Evolutionary conservation across 2,329 filamentous ascomycete genomes (phyloP), one percentile per base, ranked within the genome.

Genomic region (Myriosclerotinia duriaeana): DNA sequence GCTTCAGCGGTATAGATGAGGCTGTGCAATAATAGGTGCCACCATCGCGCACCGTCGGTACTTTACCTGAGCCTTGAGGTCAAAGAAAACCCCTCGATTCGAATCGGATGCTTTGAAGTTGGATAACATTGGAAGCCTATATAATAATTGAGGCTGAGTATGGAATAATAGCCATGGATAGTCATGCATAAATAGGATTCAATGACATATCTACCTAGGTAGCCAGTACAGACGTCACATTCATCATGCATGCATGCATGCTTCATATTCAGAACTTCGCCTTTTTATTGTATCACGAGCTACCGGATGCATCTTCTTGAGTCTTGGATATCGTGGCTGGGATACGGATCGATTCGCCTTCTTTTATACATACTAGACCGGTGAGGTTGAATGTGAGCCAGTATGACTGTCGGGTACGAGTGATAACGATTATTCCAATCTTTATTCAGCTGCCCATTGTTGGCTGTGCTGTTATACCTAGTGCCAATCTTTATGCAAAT

Each of bases 111-210:
- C 26, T 26, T 26, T 26, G 26, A 26, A 26, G 26, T 26, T 26
- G 26, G 26, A 26, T 26, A 26, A 26, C 26, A 26, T 26, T 2
- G 26, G 26, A 26, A 26, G 26, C 26, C 26, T 26, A 26, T n/a
- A n/a, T n/a, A n/a, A n/a, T n/a, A 3, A 26, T 56, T 30, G 54
- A 56, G 54, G 54, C 54, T 56, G 54, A 56, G 38, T 56, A 34
- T 34, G 30, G 30, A 34, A 34, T 34, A 34, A 34, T 34, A 34
- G 30, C 30, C 30, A 5, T 34, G 30, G 30, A 5, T 34, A 6
- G 30, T 6, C 30, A 34, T 34, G 30, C 30, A 34, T 34, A 34
- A 34, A 34, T 34, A 34, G 5, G 30, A 6, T 34, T 34, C 42
- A 44, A 44, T 15, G 15, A 17, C 42, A 44, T 44, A 15, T n/a